A percentile compares a stretch with the other conserved stretches of the same genome.
Conservation (phyloP, 106 monocot species). For the Dioscorea alata region DNA sequence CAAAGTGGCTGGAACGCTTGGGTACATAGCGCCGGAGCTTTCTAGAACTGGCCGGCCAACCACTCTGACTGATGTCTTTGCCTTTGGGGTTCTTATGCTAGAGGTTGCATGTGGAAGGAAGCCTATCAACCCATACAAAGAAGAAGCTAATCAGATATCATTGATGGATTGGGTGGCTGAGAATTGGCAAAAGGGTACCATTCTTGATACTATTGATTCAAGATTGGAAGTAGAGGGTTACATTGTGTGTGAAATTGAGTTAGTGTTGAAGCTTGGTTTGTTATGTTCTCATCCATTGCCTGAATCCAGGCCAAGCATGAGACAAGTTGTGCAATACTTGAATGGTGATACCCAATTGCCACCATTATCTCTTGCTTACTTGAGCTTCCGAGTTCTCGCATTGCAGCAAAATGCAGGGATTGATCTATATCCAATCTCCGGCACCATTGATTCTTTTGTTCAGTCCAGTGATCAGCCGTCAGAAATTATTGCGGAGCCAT, state of each 20-base stretch:
- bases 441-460: too few relatives aligned
- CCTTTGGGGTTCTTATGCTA: constrained; percentile 4
- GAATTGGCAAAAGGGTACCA: background rate
- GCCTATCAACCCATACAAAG: background rate
- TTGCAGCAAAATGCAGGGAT: background rate
- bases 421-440: background rate
- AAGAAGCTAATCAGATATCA: background rate
- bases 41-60: constrained; percentile 5
- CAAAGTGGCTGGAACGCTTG: constrained; percentile 8
- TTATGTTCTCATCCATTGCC: background rate
- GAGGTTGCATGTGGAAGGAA: constrained; percentile 15
- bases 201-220: background rate
- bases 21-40: constrained; percentile 10
- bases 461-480: too few relatives aligned
- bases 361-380: background rate
- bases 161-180: constrained; percentile 1
- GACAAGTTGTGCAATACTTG: background rate
- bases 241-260: constrained; percentile 4
- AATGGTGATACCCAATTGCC: constrained; percentile 1
- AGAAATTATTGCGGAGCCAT: too few relatives aligned
- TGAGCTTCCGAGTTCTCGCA: background rate
- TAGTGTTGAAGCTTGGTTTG: constrained; percentile 1
- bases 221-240: background rate
- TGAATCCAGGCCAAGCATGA: constrained; percentile 1
- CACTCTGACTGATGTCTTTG: constrained; percentile 5